phyloP scores from a whole-genome alignment of 768 basidiomycete genomes.

The Suillus decipiens region DNA sequence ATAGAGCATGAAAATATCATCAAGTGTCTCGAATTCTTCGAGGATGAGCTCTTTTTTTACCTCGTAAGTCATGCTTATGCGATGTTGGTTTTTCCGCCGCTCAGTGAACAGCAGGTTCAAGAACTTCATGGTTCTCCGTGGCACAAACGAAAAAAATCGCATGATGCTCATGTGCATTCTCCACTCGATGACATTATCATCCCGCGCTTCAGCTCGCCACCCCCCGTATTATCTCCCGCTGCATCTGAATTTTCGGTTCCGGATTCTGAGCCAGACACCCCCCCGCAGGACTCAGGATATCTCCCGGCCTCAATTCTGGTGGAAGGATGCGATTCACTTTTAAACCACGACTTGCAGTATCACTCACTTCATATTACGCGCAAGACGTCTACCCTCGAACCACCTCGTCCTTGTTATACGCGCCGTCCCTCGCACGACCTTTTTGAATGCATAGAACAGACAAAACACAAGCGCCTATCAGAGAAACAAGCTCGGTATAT shows the following conservation, averaged over 20 bases:
- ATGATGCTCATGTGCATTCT: constrained; percentile 24
- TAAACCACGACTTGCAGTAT: constrained; percentile 11
- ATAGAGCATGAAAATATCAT: constrained; percentile 83
- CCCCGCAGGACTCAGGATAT: constrained; percentile 34
- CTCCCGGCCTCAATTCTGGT: constrained; percentile 24
- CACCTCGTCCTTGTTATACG: constrained; percentile 46
- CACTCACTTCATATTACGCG: constrained; percentile 11
- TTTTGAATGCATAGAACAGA: constrained; percentile 94
- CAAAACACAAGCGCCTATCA: constrained; percentile 72
- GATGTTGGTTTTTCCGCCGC: constrained; percentile 3
- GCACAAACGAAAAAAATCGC: constrained; percentile 49
- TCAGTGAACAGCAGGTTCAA: constrained; percentile 59
- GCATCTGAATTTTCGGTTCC: constrained; percentile 47
- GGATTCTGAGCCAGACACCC: constrained; percentile 47
- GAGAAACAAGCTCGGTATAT: constrained; percentile 81
- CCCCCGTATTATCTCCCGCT: constrained; percentile 61
- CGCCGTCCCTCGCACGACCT: constrained; percentile 87
- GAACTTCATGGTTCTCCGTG: constrained; percentile 94
- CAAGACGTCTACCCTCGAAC: constrained; percentile 17
- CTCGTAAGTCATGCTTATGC: constrained; percentile 53
- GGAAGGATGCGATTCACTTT: constrained; percentile 16
- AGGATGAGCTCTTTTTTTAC: constrained; percentile 85
- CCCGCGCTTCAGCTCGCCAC: constrained; percentile 33
- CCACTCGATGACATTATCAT: constrained; percentile 25
- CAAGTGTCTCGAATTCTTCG: constrained; percentile 79